Evolutionary conservation across 805 yeast species (phyloP), one percentile per base, ranked within the genome.

Genomic region (Kodamaea kakaduensis): DNA sequence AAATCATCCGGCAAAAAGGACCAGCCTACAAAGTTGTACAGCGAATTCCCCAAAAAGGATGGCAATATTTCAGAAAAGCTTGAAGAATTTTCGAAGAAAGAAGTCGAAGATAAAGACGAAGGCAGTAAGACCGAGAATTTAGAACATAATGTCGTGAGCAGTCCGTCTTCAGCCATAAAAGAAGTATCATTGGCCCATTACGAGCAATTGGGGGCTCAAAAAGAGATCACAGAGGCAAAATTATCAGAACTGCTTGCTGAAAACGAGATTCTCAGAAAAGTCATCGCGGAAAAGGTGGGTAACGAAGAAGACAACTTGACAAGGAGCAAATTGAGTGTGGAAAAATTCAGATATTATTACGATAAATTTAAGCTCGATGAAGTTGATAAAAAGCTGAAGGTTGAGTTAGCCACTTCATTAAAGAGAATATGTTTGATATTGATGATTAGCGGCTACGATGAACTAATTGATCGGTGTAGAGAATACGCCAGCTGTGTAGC

Each of bases 391-490:
- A 42, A 63, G 32, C 38, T 54, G 16, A 50, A 44, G 33, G 41
- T 43, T 7, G 61, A 62, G 42, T 44, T 59, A 48, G 42, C 52
- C 17, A 60, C 58, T 38, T 26, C 57, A 19, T 44, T 64, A 40
- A 65, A 65, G 32, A 54, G 55, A 38, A 34, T 64, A 9, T 53
- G 65, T 60, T 51, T 61, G 10, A 51, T 59, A 24, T 44, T 67
- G 24, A 49, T 61, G 23, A 52, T 63, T 13, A 50, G 62, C 18
- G 56, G 57, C 36, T 54, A 50, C 30, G 57, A 51, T 33, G 47
- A 52, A 28, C 45, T 62, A 6, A 61, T 64, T 9, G 27, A 32
- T 4, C 52, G 54, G 26, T 38, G 58, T 4, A 48, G 47, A 18
- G 53, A 53, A 36, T 48, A 55, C 26, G 63, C 63, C 3, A 45